A percentile compares a stretch with the other conserved stretches of the same genome.
Evolutionary conservation across 2,329 filamentous ascomycete species (phyloP).

Genomic region (Pseudopithomyces maydicus): DNA sequence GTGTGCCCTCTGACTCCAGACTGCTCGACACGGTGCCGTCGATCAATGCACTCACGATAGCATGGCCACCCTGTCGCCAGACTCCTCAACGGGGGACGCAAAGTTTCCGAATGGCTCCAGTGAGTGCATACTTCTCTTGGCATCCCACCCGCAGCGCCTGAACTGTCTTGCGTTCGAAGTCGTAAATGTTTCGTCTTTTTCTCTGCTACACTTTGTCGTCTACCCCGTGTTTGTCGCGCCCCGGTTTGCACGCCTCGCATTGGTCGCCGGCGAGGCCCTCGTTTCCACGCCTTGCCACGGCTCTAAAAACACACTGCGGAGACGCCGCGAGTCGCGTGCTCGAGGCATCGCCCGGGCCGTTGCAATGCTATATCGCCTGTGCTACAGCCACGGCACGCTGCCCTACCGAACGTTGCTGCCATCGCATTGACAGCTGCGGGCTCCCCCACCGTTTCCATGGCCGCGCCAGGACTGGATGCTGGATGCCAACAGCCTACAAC

Average conservation of each 20-base stretch:
- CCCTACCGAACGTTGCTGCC: slow-evolving; percentile 29
- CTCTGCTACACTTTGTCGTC: slow-evolving; percentile 25
- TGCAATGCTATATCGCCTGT: slow-evolving; percentile 30
- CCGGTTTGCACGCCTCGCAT: slow-evolving; percentile 17
- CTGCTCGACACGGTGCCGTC: slow-evolving; percentile 9
- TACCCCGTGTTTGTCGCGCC: slow-evolving; percentile 30
- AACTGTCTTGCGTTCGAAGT: slow-evolving; percentile 36
- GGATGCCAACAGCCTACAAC: too few species aligned
- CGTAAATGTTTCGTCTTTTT: slow-evolving; percentile 37
- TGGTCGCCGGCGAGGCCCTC: slow-evolving; percentile 21
- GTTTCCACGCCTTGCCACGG: slow-evolving; percentile 16
- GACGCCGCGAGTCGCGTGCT: slow-evolving; percentile 39
- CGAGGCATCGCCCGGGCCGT: slow-evolving; percentile 22
- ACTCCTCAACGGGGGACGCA: slow-evolving; percentile 35
- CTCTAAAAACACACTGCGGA: slow-evolving; percentile 31
- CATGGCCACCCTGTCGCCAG: slow-evolving; percentile 43
- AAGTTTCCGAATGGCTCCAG: slow-evolving; percentile 41
- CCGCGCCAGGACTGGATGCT: slow-evolving; percentile 9
- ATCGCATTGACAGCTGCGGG: slow-evolving; percentile 27
- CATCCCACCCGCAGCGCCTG: slow-evolving; percentile 26
- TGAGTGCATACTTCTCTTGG: slow-evolving; percentile 30
- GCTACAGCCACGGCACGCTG: slow-evolving; percentile 24
- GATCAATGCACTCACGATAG: slow-evolving; percentile 37
- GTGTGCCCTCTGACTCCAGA: too few species aligned
- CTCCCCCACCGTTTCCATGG: slow-evolving; percentile 13